A percentile compares a stretch with the other conserved stretches of the same genome.
phyloP scores from a whole-genome alignment of 352 stramenopile species.

The Globisporangium rhizosaccharum region DNA sequence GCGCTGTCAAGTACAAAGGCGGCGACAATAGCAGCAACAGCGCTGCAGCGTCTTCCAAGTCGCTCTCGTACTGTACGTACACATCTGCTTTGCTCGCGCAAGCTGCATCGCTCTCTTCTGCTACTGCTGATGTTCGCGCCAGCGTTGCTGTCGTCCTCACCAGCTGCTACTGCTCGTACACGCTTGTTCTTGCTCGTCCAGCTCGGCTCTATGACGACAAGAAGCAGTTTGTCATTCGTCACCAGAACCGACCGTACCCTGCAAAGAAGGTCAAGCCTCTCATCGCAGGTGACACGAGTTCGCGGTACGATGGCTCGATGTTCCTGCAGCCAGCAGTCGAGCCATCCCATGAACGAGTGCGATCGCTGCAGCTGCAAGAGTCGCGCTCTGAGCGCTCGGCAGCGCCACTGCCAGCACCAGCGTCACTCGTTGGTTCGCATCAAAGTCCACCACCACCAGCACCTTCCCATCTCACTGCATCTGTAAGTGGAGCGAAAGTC shows the following conservation, averaged over 20 bases:
- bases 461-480: neutral
- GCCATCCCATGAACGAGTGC: constrained; percentile 27
- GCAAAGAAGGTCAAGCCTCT: constrained; percentile 33
- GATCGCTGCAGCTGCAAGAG: constrained; percentile 18
- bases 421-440: neutral
- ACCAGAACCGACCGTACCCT: constrained; percentile 31
- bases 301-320: constrained; percentile 51
- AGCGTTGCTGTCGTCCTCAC: neutral
- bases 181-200: constrained; percentile 10
- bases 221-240: constrained; percentile 68
- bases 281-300: constrained; percentile 26
- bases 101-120: neutral
- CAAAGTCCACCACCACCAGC: neutral
- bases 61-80: constrained; percentile 66
- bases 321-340: constrained; percentile 45
- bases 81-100: too few species aligned
- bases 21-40: constrained; percentile 1
- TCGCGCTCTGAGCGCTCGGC: neutral
- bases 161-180: neutral
- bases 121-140: neutral
- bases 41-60: constrained; percentile 30
- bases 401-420: neutral
- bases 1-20: constrained; percentile 34
- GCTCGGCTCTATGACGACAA: constrained; percentile 78
- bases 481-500: neutral